Percentiles rank a stretch among this genome's conserved stretches.
Evolutionary conservation across 208 protist species (phyloP).

Genomic region (Leishmania tropica): DNA sequence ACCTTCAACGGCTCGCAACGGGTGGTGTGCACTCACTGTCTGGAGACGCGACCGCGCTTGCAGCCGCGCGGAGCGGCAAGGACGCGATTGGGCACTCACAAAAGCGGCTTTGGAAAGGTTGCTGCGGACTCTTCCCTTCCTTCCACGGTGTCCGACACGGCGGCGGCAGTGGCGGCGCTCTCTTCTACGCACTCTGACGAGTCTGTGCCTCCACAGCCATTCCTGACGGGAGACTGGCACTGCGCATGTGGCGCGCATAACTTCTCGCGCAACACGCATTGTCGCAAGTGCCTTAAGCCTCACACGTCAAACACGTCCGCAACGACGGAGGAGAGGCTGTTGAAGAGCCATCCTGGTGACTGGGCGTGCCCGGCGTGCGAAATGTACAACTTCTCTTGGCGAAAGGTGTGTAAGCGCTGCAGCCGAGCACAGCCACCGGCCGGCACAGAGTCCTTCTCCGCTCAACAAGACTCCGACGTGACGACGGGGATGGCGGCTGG

Average conservation of each 20-base stretch:
- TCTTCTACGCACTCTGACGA: background rate
- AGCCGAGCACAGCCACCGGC: background rate
- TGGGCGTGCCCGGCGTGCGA: slow-evolving; percentile 34
- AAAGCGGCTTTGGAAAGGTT: background rate
- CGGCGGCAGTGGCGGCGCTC: background rate
- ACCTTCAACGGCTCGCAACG: slow-evolving; percentile 30
- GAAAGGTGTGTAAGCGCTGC: slow-evolving; percentile 37
- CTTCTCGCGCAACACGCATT: slow-evolving; percentile 52
- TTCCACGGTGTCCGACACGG: background rate
- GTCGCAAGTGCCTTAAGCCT: slow-evolving; percentile 36
- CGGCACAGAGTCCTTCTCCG: background rate
- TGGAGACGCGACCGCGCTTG: background rate
- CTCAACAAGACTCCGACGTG: background rate
- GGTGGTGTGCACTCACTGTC: slow-evolving; percentile 20
- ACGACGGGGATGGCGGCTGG: background rate
- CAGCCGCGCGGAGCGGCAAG: background rate
- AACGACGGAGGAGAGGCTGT: background rate
- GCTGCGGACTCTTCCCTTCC: background rate
- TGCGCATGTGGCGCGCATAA: slow-evolving; percentile 79
- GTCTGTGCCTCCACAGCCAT: slow-evolving; percentile 11
- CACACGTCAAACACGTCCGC: background rate
- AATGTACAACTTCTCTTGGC: slow-evolving; percentile 38
- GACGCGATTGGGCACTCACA: background rate
- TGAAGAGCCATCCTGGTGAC: slow-evolving; percentile 9
- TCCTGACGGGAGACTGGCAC: slow-evolving; percentile 60